A percentile compares a stretch with the other conserved stretches of the same genome.
Evolutionary conservation across 2,329 filamentous ascomycete species (phyloP).

Genomic region (Coleophoma crateriformis): DNA sequence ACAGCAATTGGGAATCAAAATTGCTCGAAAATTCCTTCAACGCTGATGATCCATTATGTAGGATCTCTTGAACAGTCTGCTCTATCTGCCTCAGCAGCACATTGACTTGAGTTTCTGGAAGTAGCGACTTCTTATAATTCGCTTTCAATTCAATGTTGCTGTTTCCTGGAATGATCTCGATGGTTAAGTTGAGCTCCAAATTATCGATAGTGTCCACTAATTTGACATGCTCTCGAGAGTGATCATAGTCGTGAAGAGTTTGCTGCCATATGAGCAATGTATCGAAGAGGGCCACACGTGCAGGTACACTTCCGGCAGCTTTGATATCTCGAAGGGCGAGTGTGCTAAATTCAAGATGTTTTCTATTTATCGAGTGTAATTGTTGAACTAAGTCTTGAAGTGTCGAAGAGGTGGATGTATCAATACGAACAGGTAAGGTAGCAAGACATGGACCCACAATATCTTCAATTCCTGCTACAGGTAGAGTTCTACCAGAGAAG

Average conservation of each 20-base stretch:
- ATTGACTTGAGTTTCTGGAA: slow-evolving; percentile 50
- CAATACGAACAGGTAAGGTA: slow-evolving; percentile 66
- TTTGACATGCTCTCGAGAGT: slow-evolving; percentile 34
- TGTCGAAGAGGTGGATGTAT: slow-evolving; percentile 44
- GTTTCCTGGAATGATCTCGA: slow-evolving; percentile 66
- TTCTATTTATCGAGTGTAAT: slow-evolving; percentile 61
- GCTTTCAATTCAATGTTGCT: slow-evolving; percentile 42
- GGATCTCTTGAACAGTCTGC: slow-evolving; percentile 38
- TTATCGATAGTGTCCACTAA: slow-evolving; percentile 61
- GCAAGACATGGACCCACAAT: slow-evolving; percentile 77
- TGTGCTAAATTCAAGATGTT: slow-evolving; percentile 56
- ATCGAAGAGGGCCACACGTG: slow-evolving; percentile 63
- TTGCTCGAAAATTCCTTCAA: slow-evolving; percentile 8
- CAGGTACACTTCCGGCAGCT: slow-evolving; percentile 47
- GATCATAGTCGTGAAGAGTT: slow-evolving; percentile 41
- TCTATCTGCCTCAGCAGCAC: slow-evolving; percentile 58
- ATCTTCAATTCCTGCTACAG: slow-evolving; percentile 62
- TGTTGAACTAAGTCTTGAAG: slow-evolving; percentile 56
- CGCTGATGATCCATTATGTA: slow-evolving; percentile 5
- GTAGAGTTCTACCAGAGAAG: slow-evolving; percentile 74
- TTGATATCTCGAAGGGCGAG: slow-evolving; percentile 67
- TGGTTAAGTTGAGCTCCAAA: slow-evolving; percentile 68
- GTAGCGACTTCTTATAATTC: slow-evolving; percentile 45
- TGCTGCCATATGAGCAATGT: slow-evolving; percentile 83
- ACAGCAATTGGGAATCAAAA: slow-evolving; percentile 13